Percentiles rank a stretch among this genome's conserved stretches.
phyloP scores from a whole-genome alignment of 1,284 basidiomycete species.

The Singerocomus inundabilis region DNA sequence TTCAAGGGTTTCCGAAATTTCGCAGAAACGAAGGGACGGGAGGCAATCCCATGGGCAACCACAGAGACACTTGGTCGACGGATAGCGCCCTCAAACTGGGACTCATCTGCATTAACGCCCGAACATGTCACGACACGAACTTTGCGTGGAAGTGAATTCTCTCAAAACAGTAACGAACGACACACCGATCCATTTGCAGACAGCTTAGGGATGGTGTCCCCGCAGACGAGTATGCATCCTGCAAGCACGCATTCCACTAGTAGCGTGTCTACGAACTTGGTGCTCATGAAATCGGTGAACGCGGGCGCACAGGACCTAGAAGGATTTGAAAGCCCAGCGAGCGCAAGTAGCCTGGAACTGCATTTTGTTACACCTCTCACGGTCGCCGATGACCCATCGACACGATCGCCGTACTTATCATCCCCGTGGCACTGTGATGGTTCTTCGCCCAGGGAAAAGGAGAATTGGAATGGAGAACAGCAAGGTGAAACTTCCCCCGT shows the following conservation, averaged over 20 bases:
- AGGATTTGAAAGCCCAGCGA: not conserved
- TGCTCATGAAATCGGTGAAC: not conserved
- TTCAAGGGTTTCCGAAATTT: not conserved
- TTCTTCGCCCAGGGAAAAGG: not conserved
- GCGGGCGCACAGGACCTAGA: not conserved
- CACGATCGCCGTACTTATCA: constrained; percentile 7
- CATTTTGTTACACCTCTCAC: constrained; percentile 14
- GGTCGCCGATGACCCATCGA: not conserved
- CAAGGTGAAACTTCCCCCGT: not conserved
- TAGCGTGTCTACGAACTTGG: constrained; percentile 11
- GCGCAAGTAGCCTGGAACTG: constrained; percentile 17
- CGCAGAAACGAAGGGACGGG: not conserved
- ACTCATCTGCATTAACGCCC: not conserved
- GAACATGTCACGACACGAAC: not conserved
- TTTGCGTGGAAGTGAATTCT: constrained; percentile 10
- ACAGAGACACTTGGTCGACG: not conserved
- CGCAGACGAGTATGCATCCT: constrained; percentile 9
- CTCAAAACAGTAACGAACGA: constrained; percentile 9
- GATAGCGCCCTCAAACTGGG: constrained; percentile 1
- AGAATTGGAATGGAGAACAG: not conserved
- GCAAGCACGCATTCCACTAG: constrained; percentile 10
- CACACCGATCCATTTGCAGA: constrained; percentile 21
- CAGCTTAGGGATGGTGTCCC: constrained; percentile 7
- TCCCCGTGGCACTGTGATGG: constrained; percentile 18
- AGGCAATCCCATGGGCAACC: not conserved